Evolutionary conservation across 208 protist genomes (phyloP).

Genomic region (Jaenimonas drosophilae): DNA sequence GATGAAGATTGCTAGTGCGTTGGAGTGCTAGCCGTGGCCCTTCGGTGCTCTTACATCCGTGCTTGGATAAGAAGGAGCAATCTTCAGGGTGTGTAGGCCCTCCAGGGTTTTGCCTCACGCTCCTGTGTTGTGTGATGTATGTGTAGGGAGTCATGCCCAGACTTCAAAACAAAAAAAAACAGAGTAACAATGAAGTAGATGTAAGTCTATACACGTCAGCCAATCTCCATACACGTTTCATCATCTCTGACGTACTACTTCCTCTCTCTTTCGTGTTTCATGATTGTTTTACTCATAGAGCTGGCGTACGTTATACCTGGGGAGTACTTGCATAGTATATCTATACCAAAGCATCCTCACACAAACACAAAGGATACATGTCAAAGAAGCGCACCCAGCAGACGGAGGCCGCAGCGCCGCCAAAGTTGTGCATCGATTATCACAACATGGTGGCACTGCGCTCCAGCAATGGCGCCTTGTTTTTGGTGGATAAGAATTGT

Average conservation of each 20-base stretch:
- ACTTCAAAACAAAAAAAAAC: conserved; percentile 7
- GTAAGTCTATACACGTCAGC: too few species aligned
- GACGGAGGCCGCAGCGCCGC: conserved; percentile 5
- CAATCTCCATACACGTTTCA: too few species aligned
- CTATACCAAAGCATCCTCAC: neutral
- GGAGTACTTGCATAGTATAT: too few species aligned
- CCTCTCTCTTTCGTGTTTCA: too few species aligned
- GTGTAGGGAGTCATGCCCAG: too few species aligned
- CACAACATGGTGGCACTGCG: conserved; percentile 38
- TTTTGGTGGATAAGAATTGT: conserved; percentile 25
- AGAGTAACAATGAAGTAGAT: conserved; percentile 1
- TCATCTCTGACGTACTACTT: too few species aligned
- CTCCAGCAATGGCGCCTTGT: conserved; percentile 42
- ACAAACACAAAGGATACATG: neutral
- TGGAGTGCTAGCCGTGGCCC: conserved; percentile 37
- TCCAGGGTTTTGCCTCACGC: too few species aligned
- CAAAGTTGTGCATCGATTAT: conserved; percentile 11
- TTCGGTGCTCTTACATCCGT: neutral
- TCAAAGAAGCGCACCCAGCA: conserved; percentile 4
- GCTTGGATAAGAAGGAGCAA: too few species aligned
- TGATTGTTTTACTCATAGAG: too few species aligned
- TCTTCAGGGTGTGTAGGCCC: too few species aligned
- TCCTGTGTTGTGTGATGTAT: too few species aligned
- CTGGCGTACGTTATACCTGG: too few species aligned
- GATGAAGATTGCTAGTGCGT: conserved; percentile 55